Evolutionary conservation across 2,329 filamentous ascomycete genomes (phyloP), one percentile per base, ranked within the genome.

Genomic region (Pseudocercospora crystallina): DNA sequence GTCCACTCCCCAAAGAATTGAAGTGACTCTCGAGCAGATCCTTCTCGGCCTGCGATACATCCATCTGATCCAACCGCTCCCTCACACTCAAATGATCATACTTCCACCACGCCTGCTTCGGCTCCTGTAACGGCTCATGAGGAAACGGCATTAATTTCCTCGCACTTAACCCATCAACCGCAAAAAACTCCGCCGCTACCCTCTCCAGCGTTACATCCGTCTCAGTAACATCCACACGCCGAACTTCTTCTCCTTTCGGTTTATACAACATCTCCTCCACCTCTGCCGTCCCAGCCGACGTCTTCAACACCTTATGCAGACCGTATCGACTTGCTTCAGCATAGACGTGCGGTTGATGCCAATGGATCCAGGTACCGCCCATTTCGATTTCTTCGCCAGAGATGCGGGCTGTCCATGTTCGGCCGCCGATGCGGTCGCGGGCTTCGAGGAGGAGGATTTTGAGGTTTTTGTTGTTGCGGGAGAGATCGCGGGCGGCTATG

Each of bases 321-420:
- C 58, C 51, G 32, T 70, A 69, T 9, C 65, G 60, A 2, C 57
- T 58, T 0, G 70, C 43, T 40, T 71, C 66, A 12, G 38, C 38
- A 31, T 61, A 70, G 1, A 69, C 34, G 49, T 69, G 52, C 4
- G 59, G 60, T 20, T 61, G 58, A 15, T 14, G 29, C 46, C 38
- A 43, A 32, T 49, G 72, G 0, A 79, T 68, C 75, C 75, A 79
- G 0, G 75, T 77, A 0, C 76, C 77, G 0, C 76, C 76, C 70
- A 79, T 73, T 43, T 79, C 76, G 43, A 70, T 76, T 0, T 69
- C 68, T 11, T 76, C 73, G 0, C 72, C 73, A 0, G 64, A 67
- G 5, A 76, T 73, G 30, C 75, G 70, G n/a, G 73, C 70, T 0
- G 71, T 72, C 71, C 73, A 79, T 2, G 75, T 74, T 0, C 76